phyloP scores from a whole-genome alignment of 2,329 filamentous ascomycete genomes.

The Epichloe aotearoae region DNA sequence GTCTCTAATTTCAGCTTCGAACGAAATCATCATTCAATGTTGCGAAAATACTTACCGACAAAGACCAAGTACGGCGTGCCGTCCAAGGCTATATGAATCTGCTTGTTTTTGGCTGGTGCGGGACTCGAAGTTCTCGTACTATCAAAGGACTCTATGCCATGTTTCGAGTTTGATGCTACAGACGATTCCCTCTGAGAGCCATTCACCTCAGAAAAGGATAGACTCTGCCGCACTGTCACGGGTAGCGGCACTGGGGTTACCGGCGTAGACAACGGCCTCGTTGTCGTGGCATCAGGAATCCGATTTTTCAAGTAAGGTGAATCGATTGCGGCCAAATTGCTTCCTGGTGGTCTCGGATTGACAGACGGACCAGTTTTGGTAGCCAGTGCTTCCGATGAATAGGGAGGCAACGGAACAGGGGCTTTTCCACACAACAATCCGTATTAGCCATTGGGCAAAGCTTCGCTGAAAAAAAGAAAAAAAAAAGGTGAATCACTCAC shows the following conservation, averaged over 20 bases:
- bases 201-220: not conserved
- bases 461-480: not conserved
- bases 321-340: not conserved
- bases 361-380: not conserved
- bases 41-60: not conserved
- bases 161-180: not conserved
- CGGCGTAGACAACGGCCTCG: not conserved
- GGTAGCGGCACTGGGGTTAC: conserved; percentile 1
- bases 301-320: not conserved
- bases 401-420: not conserved
- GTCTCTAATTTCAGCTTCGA: not conserved
- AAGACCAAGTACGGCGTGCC: conserved; percentile 1
- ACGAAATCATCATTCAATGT: not conserved
- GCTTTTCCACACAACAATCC: not conserved
- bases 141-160: not conserved
- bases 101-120: not conserved
- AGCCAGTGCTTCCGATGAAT: not conserved
- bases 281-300: not conserved
- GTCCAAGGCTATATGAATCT: not conserved
- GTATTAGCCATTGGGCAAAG: not conserved
- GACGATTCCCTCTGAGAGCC: not conserved
- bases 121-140: not conserved
- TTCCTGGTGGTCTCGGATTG: not conserved
- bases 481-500: not conserved
- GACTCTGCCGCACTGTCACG: not conserved